Percentiles rank a stretch among this genome's conserved stretches.
Conservation (phyloP, 306 rosid genomes). For the Gynostemma pentaphyllum region DNA sequence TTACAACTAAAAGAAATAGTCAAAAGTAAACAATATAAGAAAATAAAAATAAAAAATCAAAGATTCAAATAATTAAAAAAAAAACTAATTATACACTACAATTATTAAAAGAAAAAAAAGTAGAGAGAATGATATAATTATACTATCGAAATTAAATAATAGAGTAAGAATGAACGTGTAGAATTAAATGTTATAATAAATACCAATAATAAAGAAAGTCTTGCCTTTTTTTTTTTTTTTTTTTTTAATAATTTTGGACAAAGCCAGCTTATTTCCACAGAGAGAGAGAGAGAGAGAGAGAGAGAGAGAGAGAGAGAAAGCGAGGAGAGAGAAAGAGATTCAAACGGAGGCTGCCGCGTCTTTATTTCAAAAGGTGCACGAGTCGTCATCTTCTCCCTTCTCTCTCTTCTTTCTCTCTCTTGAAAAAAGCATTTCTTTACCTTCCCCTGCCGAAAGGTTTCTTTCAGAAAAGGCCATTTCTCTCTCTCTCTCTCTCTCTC, state of each 20-base stretch:
- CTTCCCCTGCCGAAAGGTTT: neutral
- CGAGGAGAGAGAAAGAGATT: neutral
- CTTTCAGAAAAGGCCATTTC: neutral
- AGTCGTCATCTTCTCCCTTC: neutral
- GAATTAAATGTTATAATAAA: too few species aligned
- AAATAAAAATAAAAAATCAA: too few species aligned
- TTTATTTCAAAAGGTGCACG: neutral
- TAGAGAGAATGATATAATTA: too few species aligned
- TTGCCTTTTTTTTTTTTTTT: too few species aligned
- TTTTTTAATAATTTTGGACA: neutral
- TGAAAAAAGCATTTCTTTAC: neutral
- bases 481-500: neutral
- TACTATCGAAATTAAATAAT: too few species aligned
- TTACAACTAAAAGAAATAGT: too few species aligned
- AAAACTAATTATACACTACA: too few species aligned
- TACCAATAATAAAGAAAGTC: neutral
- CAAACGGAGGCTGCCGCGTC: constrained; percentile 3
- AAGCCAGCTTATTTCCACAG: neutral
- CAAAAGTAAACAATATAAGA: too few species aligned
- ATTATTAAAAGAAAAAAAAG: too few species aligned
- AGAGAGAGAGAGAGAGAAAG: neutral
- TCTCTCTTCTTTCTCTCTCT: neutral
- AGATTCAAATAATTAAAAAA: too few species aligned
- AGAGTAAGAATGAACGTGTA: too few species aligned
- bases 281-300: neutral